Conservation (phyloP, 2,329 filamentous ascomycete species). For the Kalaharituber pfeilii region DNA sequence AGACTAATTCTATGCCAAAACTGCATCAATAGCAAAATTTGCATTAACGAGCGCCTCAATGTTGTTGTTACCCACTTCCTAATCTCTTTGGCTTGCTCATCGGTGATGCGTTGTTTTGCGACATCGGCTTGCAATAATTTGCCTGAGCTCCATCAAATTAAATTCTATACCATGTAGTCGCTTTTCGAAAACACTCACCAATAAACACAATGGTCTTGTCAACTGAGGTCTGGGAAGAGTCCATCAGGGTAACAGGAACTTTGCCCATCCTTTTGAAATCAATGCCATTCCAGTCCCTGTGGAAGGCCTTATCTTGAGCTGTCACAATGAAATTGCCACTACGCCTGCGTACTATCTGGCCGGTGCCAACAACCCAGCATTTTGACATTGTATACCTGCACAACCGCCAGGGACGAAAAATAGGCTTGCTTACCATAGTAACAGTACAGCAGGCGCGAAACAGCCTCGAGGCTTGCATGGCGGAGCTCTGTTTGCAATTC, state of each 20-base stretch:
- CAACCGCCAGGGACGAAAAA: too few species aligned
- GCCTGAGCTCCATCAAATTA: constrained; percentile 37
- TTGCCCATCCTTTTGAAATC: constrained; percentile 68
- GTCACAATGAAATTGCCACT: not conserved
- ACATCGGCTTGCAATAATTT: constrained; percentile 91
- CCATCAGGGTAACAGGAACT: constrained; percentile 71
- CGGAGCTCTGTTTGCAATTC: not conserved
- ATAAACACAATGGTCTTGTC: constrained; percentile 84
- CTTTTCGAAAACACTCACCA: constrained; percentile 34
- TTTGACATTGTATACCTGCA: not conserved
- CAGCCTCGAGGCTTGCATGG: not conserved
- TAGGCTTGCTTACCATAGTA: not conserved
- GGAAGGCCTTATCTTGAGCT: constrained; percentile 21
- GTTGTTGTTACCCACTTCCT: constrained; percentile 51
- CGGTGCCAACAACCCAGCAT: not conserved
- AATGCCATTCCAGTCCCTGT: constrained; percentile 84
- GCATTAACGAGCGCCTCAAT: constrained; percentile 64
- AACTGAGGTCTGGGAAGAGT: constrained; percentile 65
- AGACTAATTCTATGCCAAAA: constrained; percentile 36
- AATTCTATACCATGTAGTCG: not conserved
- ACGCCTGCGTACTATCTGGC: not conserved
- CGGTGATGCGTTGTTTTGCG: constrained; percentile 65
- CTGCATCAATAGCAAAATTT: constrained; percentile 95
- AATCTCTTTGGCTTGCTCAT: constrained; percentile 58
- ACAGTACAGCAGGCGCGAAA: not conserved